Evolutionary conservation across 2,329 filamentous ascomycete genomes (phyloP), one percentile per base, ranked within the genome.

Genomic region (Hypocreales sp.): DNA sequence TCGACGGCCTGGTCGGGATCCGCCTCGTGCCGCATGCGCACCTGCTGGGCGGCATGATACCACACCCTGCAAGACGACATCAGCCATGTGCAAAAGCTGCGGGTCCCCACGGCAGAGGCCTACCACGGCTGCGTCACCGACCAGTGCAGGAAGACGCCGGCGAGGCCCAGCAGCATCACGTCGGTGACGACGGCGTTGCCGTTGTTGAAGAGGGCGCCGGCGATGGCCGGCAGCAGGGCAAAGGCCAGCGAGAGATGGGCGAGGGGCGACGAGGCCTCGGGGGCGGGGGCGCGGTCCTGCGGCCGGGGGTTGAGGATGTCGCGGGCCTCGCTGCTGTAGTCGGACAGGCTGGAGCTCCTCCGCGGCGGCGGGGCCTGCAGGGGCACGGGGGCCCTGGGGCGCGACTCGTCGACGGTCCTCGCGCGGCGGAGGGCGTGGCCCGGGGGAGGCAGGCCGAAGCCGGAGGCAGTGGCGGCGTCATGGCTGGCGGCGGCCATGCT

Each of bases 121-220:
- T 58, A 86, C 86, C 87, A 95, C 40, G 87, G 87, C 38, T 90
- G 62, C 30, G 82, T 77, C 23, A 94, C 78, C 26, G 81, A 86
- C 82, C 84, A 94, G 47, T 93, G 86, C 35, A 95, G 60, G 43
- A 94, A 92, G 24, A 94, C 67, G 5, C 78, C 81, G 3, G 81
- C 80, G 34, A 95, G 53, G 3, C 68, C 72, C 18, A 95, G 56
- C 19, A 95, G 60, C 40, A 90, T 77, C 16, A 92, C 55, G 50
- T 95, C 87, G 1, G 84, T 93, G 29, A 86, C 72, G 34, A 94
- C 65, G 1, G 77, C 70, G 40, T 76, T 78, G 9, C 87, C 87
- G 55, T 92, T 80, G 34, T 79, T 69, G 47, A 93, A 92, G 31
- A 94, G 59, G 26, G 92, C 54, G 0, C 86, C 87, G 1, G 73